phyloP scores from a whole-genome alignment of 2,329 filamentous ascomycete genomes.

The Penicillium sp. region DNA sequence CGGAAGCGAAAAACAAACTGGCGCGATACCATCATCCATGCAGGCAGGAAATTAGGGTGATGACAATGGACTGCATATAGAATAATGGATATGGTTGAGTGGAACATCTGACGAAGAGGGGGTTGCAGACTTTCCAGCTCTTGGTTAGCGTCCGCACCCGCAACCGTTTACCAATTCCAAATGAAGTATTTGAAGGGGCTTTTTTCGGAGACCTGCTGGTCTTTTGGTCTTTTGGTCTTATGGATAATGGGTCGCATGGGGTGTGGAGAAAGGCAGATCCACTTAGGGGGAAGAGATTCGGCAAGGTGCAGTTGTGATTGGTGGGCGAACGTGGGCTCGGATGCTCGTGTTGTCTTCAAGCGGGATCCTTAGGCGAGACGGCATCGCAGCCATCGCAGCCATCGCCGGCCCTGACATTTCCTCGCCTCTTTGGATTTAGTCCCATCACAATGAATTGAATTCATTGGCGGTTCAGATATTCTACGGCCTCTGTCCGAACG shows the following conservation, averaged over 20 bases:
- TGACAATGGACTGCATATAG: constrained; percentile 4
- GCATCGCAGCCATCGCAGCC: constrained; percentile 10
- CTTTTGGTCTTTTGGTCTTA: background rate
- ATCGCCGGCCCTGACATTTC: constrained; percentile 6
- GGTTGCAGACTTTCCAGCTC: background rate
- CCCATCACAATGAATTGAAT: background rate
- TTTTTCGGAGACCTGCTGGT: too few species aligned
- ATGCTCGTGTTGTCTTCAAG: constrained; percentile 42
- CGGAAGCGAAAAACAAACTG: constrained; percentile 9
- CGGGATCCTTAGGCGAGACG: constrained; percentile 46
- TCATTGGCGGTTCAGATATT: background rate
- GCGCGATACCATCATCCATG: background rate
- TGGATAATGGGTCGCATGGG: background rate
- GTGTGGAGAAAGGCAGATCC: background rate
- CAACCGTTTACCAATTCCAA: background rate
- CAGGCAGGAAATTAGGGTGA: constrained; percentile 9
- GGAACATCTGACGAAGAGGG: constrained; percentile 2
- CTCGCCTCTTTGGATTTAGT: constrained; percentile 1
- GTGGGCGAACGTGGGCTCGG: constrained; percentile 31
- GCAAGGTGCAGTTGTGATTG: constrained; percentile 45
- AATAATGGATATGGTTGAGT: background rate
- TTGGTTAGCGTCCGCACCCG: background rate
- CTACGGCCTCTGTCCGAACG: background rate
- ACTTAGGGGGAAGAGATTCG: constrained; percentile 32
- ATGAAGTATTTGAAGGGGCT: background rate